These are phyloP conservation scores for Sequoiadendron giganteum DNA, from an alignment of 75 land plant species.

Conservation along the genomic window DNA sequence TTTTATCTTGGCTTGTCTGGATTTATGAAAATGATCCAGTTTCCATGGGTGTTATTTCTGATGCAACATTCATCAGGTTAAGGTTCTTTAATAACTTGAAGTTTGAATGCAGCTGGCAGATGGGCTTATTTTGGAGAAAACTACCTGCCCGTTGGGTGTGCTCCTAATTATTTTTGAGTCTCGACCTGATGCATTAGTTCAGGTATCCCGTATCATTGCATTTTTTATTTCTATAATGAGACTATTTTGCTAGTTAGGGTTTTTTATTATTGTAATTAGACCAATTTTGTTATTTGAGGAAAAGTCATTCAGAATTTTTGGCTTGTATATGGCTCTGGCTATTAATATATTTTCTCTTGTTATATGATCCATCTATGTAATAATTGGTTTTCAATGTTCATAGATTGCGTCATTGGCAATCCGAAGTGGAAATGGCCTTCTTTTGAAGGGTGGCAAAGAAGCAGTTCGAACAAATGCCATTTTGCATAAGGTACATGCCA, in stretches of 20 bases:
- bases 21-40: constrained; percentile 2
- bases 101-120: constrained; percentile 70
- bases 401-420: constrained; percentile 96
- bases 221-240: background rate
- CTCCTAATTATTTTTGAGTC: constrained; percentile 93
- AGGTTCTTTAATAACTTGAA: background rate
- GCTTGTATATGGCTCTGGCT: no score
- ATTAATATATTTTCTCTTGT: background rate
- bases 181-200: constrained; percentile 98
- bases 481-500: constrained; percentile 72
- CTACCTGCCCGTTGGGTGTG: constrained; percentile 87
- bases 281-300: background rate
- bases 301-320: background rate
- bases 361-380: background rate
- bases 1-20: background rate
- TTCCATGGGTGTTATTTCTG: background rate
- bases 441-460: constrained; percentile 97
- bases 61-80: background rate
- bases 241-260: background rate
- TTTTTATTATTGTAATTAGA: background rate
- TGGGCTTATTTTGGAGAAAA: constrained; percentile 83
- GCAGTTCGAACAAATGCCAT: constrained; percentile 88
- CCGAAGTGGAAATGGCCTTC: constrained; percentile 94
- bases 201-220: constrained; percentile 44
- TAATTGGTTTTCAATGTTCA: background rate